phyloP scores from a whole-genome alignment of 805 yeast species.

The Saccharomycopsis guyanensis region DNA sequence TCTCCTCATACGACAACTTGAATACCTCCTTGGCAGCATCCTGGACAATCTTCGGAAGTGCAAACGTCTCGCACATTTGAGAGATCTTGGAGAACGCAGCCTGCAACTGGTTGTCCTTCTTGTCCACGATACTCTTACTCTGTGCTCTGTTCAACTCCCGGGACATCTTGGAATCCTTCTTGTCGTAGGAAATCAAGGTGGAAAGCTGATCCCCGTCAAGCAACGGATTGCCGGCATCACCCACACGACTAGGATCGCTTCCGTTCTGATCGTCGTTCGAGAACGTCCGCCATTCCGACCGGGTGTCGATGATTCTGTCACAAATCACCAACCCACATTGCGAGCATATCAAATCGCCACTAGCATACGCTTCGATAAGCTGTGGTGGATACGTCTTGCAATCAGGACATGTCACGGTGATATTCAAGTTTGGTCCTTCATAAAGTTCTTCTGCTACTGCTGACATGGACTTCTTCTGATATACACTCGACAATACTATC shows the following conservation, averaged over 20 bases:
- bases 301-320: slow-evolving; percentile 85
- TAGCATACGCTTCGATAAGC: slow-evolving; percentile 87
- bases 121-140: slow-evolving; percentile 75
- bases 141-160: slow-evolving; percentile 88
- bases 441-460: neutral
- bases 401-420: slow-evolving; percentile 89
- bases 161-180: slow-evolving; percentile 80
- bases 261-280: slow-evolving; percentile 97
- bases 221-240: slow-evolving; percentile 91
- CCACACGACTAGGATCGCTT: slow-evolving; percentile 98
- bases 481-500: neutral
- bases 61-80: slow-evolving; percentile 95
- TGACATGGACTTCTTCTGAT: neutral
- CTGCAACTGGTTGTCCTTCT: slow-evolving; percentile 78
- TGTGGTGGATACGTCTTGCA: slow-evolving; percentile 95
- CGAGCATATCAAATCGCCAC: slow-evolving; percentile 98
- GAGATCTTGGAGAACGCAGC: slow-evolving; percentile 87
- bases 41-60: slow-evolving; percentile 88
- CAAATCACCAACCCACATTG: slow-evolving; percentile 91
- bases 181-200: slow-evolving; percentile 83
- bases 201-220: slow-evolving; percentile 87
- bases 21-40: slow-evolving; percentile 97
- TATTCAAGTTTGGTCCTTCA: slow-evolving; percentile 76
- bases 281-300: slow-evolving; percentile 98
- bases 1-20: slow-evolving; percentile 82